Evolutionary conservation across 768 basidiomycete genomes (phyloP), one percentile per base, ranked within the genome.

Genomic region (Rossbeevera mucosa): DNA sequence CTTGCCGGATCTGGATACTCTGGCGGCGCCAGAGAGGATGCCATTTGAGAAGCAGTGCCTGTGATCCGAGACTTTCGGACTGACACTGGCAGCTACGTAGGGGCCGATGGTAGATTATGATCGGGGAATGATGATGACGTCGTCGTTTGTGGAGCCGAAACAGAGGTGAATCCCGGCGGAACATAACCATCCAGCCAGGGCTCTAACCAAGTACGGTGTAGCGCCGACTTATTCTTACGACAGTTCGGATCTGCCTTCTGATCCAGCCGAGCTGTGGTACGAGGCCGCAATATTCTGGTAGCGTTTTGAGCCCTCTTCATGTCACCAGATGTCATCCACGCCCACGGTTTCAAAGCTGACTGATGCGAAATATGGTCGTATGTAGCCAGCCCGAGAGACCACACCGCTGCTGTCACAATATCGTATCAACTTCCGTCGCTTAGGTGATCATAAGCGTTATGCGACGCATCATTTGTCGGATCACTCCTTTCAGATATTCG

Each of bases 261-360:
- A 82, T 69, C 48, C 71, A 61, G 1, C 80, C 80, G 14, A 74
- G 67, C 0, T n/a, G n/a, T n/a, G 75, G 69, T 1, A 80, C 76
- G 20, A 80, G 59, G 2, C 70, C 71, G 7, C 74, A 71, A 61
- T 82, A 31, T 14, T 36, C 7, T 5, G 24, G 36, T 13, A 44
- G 41, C 38, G 7, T 20, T 40, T 20, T 12, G 38, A 20, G 2
- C 20, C 38, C n/a, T n/a, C n/a, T n/a, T n/a, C n/a, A n/a, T n/a
- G n/a, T n/a, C n/a, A n/a, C n/a, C n/a, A n/a, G n/a, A n/a, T 12
- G 28, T 29, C 29, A 28, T 28, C 28, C 28, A 28, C 28, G 8
- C 26, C 26, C 26, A 26, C 6, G 26, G 26, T 11, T 28, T 13
- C 29, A 29, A n/a, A n/a, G 29, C 29, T 29, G 29, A 29, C 29